phyloP scores from a whole-genome alignment of 2,329 filamentous ascomycete species.

The Epichloe festucae region DNA sequence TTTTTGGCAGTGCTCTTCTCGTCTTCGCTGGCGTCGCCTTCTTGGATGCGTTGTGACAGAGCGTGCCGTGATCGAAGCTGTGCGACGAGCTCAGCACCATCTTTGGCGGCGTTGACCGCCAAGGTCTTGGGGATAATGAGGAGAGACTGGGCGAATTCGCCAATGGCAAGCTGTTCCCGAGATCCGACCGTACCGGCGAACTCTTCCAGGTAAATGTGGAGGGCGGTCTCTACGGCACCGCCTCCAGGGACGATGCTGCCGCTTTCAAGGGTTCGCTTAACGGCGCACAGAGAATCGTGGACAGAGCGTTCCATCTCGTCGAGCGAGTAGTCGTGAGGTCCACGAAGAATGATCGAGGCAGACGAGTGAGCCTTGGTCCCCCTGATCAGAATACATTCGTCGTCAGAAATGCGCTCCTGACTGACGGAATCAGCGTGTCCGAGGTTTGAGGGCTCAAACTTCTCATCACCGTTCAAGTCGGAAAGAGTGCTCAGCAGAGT shows the following conservation, averaged over 20 bases:
- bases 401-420: slow-evolving; percentile 97
- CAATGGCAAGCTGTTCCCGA: slow-evolving; percentile 93
- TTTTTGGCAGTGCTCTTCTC: slow-evolving; percentile 84
- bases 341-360: slow-evolving; percentile 89
- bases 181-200: slow-evolving; percentile 96
- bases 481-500: slow-evolving; percentile 88
- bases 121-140: slow-evolving; percentile 93
- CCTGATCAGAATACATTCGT: slow-evolving; percentile 95
- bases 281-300: slow-evolving; percentile 90
- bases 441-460: slow-evolving; percentile 80
- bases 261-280: slow-evolving; percentile 94
- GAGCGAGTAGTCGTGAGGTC: slow-evolving; percentile 88
- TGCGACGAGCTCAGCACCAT: slow-evolving; percentile 86
- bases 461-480: slow-evolving; percentile 94
- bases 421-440: slow-evolving; percentile 89
- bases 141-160: slow-evolving; percentile 89
- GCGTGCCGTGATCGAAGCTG: slow-evolving; percentile 92
- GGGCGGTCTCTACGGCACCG: slow-evolving; percentile 92
- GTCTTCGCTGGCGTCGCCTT: slow-evolving; percentile 72
- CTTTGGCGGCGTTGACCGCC: slow-evolving; percentile 93
- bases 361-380: slow-evolving; percentile 90
- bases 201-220: slow-evolving; percentile 98
- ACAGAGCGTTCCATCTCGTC: slow-evolving; percentile 99
- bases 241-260: slow-evolving; percentile 94
- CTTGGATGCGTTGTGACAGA: slow-evolving; percentile 79